Evolutionary conservation across 495 filamentous ascomycete species (phyloP).

Genomic region (Penicillium goetzii): DNA sequence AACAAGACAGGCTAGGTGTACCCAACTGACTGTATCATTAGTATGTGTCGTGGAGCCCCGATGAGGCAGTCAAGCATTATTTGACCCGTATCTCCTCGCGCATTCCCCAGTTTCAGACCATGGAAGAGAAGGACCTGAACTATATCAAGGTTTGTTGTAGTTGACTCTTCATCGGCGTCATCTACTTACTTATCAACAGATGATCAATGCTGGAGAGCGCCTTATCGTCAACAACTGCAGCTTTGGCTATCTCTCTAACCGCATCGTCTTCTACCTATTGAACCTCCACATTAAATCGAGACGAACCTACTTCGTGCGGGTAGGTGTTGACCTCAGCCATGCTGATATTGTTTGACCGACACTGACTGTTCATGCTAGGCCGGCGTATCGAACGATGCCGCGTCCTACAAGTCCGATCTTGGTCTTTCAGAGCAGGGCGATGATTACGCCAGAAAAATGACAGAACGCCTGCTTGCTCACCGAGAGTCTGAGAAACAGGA

Average conservation of each 20-base stretch:
- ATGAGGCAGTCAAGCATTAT: constrained; percentile 91
- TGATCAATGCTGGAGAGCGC: constrained; percentile 96
- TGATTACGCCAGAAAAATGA: constrained; percentile 88
- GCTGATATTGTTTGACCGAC: not conserved
- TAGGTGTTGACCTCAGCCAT: constrained; percentile 33
- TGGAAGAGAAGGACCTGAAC: constrained; percentile 90
- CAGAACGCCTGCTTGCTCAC: constrained; percentile 77
- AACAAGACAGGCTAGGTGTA: not conserved
- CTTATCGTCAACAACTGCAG: constrained; percentile 92
- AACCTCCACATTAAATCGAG: constrained; percentile 96
- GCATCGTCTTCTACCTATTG: constrained; percentile 96
- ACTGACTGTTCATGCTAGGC: constrained; percentile 39
- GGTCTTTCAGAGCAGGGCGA: constrained; percentile 78
- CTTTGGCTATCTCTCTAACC: constrained; percentile 92
- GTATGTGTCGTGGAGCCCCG: constrained; percentile 87
- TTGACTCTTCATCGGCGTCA: not conserved
- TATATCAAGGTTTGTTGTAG: constrained; percentile 75
- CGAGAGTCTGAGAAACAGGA: constrained; percentile 78
- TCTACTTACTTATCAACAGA: constrained; percentile 47
- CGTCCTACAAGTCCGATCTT: constrained; percentile 88
- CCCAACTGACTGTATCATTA: constrained; percentile 33
- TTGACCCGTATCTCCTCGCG: constrained; percentile 84
- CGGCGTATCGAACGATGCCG: constrained; percentile 72
- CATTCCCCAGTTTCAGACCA: constrained; percentile 95
- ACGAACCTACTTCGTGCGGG: constrained; percentile 92